Base-by-base conservation (phyloP, 2,329 filamentous ascomycete species). In the Pseudogymnoascus sp. region DNA sequence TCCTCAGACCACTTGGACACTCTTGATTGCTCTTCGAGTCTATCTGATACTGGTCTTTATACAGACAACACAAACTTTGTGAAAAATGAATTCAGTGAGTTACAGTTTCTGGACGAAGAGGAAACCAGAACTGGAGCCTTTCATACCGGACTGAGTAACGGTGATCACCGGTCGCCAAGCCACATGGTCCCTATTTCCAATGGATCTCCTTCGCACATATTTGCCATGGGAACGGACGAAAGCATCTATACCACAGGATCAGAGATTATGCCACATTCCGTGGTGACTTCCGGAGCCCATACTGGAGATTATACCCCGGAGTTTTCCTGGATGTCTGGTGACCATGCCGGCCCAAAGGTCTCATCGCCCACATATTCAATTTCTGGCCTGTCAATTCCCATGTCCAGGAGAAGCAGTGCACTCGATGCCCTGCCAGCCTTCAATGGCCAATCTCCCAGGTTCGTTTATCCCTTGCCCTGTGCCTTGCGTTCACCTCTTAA, bases 1-100 rank as follows among this genome's bases (percentile, higher is more conserved):
- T 69, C 72, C 62, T 72, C 72, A 65, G 68, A 68, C 63, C 68
- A 68, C 62, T 72, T 72, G 68, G 72, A 73, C 69, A 63, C 65
- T 61, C 70, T 69, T 66, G 69, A 67, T 63, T 72, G 71, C 66
- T 74, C 71, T 66, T 69, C 63, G 63, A 73, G 71, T 62, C 71
- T 72, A 64, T 67, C 68, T 13, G 67, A 67, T 65, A 62, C 67
- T 66, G 68, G 66, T 67, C 63, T 73, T 54, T 73, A 68, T 65
- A 70, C 71, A 57, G 68, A 70, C 28, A 70, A 68, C 25, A 69
- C 68, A 62, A 69, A 70, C 54, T 63, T 61, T 63, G 69, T 71
- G 67, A 72, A 74, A 54, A 60, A 71, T 23, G 70, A 68, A 57
- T 71, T 69, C 68, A 68, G 71, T 57, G 68, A 64, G 36, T 74